Conservation (phyloP, 768 basidiomycete genomes). For the Podaxis sp. region DNA sequence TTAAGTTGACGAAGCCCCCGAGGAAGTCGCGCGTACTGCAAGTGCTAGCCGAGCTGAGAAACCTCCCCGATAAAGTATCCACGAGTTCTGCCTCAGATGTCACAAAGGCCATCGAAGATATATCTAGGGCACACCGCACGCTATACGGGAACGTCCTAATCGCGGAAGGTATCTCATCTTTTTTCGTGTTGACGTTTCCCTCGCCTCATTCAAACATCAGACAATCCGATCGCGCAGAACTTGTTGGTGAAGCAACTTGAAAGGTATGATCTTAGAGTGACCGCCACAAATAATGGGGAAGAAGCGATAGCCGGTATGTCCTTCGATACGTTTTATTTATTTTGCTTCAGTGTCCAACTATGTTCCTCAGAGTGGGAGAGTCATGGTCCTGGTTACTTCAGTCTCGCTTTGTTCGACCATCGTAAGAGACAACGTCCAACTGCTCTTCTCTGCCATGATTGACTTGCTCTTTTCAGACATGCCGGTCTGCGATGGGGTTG, state of each 20-base stretch:
- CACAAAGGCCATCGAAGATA: conserved; percentile 44
- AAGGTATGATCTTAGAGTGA: conserved; percentile 57
- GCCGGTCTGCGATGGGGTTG: conserved; percentile 78
- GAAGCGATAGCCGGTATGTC: conserved; percentile 58
- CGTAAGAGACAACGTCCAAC: conserved; percentile 40
- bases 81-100: conserved; percentile 35
- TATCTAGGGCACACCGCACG: conserved; percentile 48
- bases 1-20: conserved; percentile 73
- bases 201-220: conserved; percentile 30
- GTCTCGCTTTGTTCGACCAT: conserved; percentile 72
- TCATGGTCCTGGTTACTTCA: conserved; percentile 67
- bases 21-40: conserved; percentile 60
- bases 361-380: conserved; percentile 59
- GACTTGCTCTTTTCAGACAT: conserved; percentile 48
- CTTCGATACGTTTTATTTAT: not conserved
- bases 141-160: conserved; percentile 68
- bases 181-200: not conserved
- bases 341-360: not conserved
- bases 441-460: not conserved
- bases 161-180: conserved; percentile 55
- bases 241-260: conserved; percentile 68
- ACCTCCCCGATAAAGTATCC: conserved; percentile 46
- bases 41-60: conserved; percentile 58
- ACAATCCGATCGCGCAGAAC: conserved; percentile 71
- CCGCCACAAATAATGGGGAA: conserved; percentile 65